A percentile compares a stretch with the other conserved stretches of the same genome.
These are phyloP conservation scores for Corymbia maculata DNA, from an alignment of 345 rosid species.

Conservation along the genomic window DNA sequence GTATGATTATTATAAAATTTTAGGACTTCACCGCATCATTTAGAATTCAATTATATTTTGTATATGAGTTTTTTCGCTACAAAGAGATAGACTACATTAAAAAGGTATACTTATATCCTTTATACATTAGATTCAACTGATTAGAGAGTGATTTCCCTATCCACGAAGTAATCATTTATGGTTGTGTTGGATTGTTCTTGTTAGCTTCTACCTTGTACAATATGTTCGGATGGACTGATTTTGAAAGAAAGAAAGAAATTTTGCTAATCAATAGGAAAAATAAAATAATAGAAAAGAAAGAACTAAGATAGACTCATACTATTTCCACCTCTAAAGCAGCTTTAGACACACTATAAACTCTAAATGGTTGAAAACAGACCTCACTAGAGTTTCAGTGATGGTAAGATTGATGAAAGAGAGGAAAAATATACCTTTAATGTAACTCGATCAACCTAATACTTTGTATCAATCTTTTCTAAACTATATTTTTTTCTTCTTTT, in stretches of 20 bases:
- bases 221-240: neutral
- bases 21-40: no score
- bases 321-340: no score
- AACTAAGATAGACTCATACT: neutral
- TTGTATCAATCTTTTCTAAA: neutral
- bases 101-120: neutral
- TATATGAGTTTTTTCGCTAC: no score
- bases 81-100: neutral
- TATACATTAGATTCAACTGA: neutral
- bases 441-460: neutral
- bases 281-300: neutral
- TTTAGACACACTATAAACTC: no score
- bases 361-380: neutral
- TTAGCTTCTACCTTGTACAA: neutral
- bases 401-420: neutral
- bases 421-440: neutral
- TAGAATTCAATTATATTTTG: no score
- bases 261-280: neutral
- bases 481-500: neutral
- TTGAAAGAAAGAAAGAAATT: neutral
- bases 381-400: neutral
- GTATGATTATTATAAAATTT: no score
- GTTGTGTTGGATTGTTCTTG: neutral
- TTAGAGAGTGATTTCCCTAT: neutral
- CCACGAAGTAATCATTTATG: neutral